These are phyloP conservation scores for Schwanniomyces polymorphus DNA, from an alignment of 805 yeast genomes.

Conservation along the genomic window DNA sequence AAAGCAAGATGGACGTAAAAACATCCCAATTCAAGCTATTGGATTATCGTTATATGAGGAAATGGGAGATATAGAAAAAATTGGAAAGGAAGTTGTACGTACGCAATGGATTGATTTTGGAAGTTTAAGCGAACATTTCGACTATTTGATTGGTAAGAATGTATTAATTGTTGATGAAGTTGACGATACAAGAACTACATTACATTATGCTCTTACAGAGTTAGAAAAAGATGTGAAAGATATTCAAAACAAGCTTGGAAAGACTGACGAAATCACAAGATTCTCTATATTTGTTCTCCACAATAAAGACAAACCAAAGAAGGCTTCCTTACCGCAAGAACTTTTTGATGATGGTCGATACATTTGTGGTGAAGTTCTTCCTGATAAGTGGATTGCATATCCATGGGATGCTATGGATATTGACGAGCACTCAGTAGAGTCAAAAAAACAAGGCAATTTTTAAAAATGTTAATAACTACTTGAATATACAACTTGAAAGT, in stretches of 20 bases:
- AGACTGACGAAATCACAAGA: conserved; percentile 58
- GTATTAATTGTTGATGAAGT: conserved; percentile 86
- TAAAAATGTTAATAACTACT: conserved; percentile 15
- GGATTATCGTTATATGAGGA: conserved; percentile 66
- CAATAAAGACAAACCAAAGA: conserved; percentile 80
- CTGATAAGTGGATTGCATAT: conserved; percentile 83
- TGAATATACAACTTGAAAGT: too few species aligned
- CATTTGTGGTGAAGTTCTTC: conserved; percentile 70
- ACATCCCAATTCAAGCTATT: conserved; percentile 70
- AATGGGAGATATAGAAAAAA: conserved; percentile 49
- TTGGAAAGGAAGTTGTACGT: conserved; percentile 80
- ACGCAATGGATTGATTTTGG: conserved; percentile 91
- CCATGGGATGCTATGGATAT: conserved; percentile 90
- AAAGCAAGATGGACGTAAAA: conserved; percentile 57
- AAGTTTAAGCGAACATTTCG: conserved; percentile 65
- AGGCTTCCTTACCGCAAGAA: conserved; percentile 65
- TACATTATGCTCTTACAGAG: conserved; percentile 81
- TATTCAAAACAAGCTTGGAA: conserved; percentile 60
- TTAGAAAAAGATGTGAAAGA: conserved; percentile 61
- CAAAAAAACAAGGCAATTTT: conserved; percentile 66
- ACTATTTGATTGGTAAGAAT: conserved; percentile 77
- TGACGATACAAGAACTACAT: conserved; percentile 88
- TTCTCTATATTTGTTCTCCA: conserved; percentile 81
- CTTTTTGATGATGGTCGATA: conserved; percentile 66
- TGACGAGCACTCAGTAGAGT: conserved; percentile 68